Base-by-base conservation (phyloP, 2,329 filamentous ascomycete genomes). In the Scedosporium apiospermum region DNA sequence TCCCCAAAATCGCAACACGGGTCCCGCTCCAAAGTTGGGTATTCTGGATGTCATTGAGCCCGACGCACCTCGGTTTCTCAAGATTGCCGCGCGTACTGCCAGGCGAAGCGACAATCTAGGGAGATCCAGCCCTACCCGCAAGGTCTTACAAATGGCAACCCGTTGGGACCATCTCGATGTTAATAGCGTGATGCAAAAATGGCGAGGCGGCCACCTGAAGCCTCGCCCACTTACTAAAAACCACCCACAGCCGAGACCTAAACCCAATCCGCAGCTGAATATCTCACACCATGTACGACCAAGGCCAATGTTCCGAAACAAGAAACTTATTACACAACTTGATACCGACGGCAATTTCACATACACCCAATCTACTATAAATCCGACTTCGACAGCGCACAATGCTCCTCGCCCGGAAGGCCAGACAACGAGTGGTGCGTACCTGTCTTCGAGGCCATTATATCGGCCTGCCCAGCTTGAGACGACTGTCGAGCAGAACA, bases 131-230 rank as follows among this genome's bases (percentile, higher is more conserved):
- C 84, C 83, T 1, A 73, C 73, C 0, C 76, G 69, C 53, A 88
- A 88, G 68, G 70, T 75, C n/a, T 85, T 88, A 64, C 78, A 80
- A 63, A 74, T 88, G n/a, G 83, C 82, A 23, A 85, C 78, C 34
- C 79, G 83, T n/a, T 75, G 76, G 65, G 86, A 88, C 67, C 84
- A 86, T 64, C 65, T 84, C 18, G 85, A 88, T 68, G 84, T 79
- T 1, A 73, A 78, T 9, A 76, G 77, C 6, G 75, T 82, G 9
- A 71, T 88, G 23, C 73, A 76, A 44, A 74, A 80, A 60, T 88
- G 86, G 86, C 82, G 74, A 67, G 71, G 69, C n/a, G 83, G 82
- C 3, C 76, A 72, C 18, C 83, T 85, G 16, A 72, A 73, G 34
- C 57, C 62, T 49, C 62, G 57, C 6, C 58, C 64, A 6, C 49